Conservation (phyloP, 225 moss, liverwort and hornwort genomes). For the Antitrichia curtipendula region DNA sequence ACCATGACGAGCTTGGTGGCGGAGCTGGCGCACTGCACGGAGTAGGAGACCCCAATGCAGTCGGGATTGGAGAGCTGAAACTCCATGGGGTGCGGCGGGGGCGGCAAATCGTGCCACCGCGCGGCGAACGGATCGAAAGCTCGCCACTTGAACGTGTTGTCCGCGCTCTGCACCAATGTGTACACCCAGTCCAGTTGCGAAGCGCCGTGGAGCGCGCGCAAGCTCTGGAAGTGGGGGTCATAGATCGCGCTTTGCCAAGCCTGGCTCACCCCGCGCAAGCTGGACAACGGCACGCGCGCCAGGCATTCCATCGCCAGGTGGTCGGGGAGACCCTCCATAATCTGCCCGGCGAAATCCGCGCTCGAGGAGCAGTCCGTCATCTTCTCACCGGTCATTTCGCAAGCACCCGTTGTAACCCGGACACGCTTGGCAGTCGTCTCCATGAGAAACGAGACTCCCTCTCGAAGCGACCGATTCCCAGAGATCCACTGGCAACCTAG, state of each 20-base stretch:
- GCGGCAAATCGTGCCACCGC: slow-evolving; percentile 50
- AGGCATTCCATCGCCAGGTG: slow-evolving; percentile 61
- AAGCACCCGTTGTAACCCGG: background rate
- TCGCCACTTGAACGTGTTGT: slow-evolving; percentile 40
- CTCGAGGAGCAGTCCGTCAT: background rate
- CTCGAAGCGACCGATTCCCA: background rate
- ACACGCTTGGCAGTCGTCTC: background rate
- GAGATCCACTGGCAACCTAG: background rate
- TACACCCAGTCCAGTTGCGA: slow-evolving; percentile 53
- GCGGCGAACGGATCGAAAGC: slow-evolving; percentile 40
- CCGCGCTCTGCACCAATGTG: slow-evolving; percentile 29
- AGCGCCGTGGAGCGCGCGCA: slow-evolving; percentile 2
- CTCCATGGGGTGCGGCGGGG: slow-evolving; percentile 47
- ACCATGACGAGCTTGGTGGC: slow-evolving; percentile 58
- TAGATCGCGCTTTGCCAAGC: slow-evolving; percentile 38
- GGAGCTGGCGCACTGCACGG: slow-evolving; percentile 63
- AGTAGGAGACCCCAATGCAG: slow-evolving; percentile 53
- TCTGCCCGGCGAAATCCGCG: background rate
- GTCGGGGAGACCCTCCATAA: slow-evolving; percentile 44
- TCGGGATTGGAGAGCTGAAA: slow-evolving; percentile 63
- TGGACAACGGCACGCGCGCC: slow-evolving; percentile 32
- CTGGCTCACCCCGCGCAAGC: slow-evolving; percentile 37
- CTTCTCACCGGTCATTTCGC: background rate
- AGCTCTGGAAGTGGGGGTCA: slow-evolving; percentile 31
- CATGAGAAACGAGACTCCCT: background rate